Conservation (phyloP, 441 rosid species). For the Hura crepitans region DNA sequence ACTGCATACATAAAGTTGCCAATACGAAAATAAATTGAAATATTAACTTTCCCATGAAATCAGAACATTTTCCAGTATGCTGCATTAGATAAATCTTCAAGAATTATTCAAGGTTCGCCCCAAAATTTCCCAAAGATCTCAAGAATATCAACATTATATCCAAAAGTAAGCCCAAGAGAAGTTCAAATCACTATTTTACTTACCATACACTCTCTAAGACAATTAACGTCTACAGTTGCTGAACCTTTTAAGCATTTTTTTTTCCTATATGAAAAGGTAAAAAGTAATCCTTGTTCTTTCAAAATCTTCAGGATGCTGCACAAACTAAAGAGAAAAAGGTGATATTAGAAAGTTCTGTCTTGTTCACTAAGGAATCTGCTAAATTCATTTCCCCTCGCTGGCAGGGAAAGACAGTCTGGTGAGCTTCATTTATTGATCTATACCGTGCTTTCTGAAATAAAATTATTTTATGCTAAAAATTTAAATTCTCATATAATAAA, state of each 20-base stretch:
- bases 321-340: too few species aligned
- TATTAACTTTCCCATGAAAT: neutral
- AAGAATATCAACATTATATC: neutral
- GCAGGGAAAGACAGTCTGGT: neutral
- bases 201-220: neutral
- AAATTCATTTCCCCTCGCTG: neutral
- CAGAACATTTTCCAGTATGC: neutral
- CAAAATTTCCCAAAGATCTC: neutral
- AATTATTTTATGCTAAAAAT: neutral
- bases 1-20: neutral
- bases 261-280: neutral
- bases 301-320: too few species aligned
- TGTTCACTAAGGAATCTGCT: neutral
- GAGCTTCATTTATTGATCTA: neutral
- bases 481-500: neutral
- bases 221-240: neutral
- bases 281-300: too few species aligned
- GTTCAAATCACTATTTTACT: neutral
- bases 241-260: neutral
- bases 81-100: neutral
- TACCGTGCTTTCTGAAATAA: neutral
- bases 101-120: neutral
- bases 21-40: slow-evolving; percentile 9
- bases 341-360: too few species aligned
- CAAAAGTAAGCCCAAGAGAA: neutral